Evolutionary conservation across 805 yeast species (phyloP), one percentile per base, ranked within the genome.

Genomic region (Cyberlindnera americana): DNA sequence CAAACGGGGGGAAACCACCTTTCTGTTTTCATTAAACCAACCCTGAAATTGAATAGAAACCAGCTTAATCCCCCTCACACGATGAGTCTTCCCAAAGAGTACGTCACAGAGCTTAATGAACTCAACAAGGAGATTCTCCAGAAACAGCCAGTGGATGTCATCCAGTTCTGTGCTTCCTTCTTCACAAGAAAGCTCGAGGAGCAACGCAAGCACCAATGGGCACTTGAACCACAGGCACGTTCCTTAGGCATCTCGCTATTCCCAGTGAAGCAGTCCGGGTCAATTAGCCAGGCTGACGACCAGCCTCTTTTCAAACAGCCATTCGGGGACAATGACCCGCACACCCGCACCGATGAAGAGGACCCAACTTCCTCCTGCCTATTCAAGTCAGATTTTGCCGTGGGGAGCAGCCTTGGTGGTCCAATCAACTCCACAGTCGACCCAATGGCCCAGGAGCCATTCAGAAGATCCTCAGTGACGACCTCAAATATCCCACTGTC

Each of bases 101-200:
- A 65, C 44, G 49, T 62, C 35, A 74, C 73, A 40, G 90, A 81
- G 60, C 69, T 83, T 59, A 73, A 73, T 51, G 77, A 70, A 46
- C 77, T 83, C 57, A 81, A 79, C 59, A 73, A 69, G 54, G 83
- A 79, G 54, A 59, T 77, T 37, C 65, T 66, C 33, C 58, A 59
- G 31, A 66, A 70, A 35, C 75, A 80, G 50, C 95, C 95, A 2
- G 56, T 67, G 12, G 91, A 84, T 54, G 66, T 84, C 11, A 59
- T 85, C 42, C 89, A 84, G 55, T 85, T 83, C 63, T 81, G 90
- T 53, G 82, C 85, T 40, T 75, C 79, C 60, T 82, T 81, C 61
- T 85, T 85, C 66, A 75, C 73, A 54, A 59, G 69, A 35, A 75
- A 81, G 43, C 64, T 84, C 43, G 80, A 78, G 49, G 70, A 72